phyloP scores from a whole-genome alignment of 306 rosid species.

The Vigna angularis region DNA sequence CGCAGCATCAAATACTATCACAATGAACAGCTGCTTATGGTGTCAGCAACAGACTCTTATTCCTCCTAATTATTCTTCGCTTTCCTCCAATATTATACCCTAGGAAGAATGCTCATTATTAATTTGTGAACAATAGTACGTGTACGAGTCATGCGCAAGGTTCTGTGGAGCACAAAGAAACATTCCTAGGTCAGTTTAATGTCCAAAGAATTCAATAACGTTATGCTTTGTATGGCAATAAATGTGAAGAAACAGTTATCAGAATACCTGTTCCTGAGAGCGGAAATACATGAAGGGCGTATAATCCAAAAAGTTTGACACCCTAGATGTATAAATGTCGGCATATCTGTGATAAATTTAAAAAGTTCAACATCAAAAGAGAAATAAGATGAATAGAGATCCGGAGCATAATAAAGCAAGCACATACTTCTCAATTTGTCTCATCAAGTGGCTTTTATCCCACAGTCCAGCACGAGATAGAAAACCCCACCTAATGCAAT shows the following conservation, averaged over 20 bases:
- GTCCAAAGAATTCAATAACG: background rate
- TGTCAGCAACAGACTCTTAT: slow-evolving; percentile 44
- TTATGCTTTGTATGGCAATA: background rate
- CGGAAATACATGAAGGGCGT: slow-evolving; percentile 98
- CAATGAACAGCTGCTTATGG: slow-evolving; percentile 36
- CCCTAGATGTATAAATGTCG: slow-evolving; percentile 97
- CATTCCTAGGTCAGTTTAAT: slow-evolving; percentile 32
- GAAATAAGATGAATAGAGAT: slow-evolving; percentile 14
- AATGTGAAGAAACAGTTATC: slow-evolving; percentile 12
- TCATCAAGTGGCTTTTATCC: slow-evolving; percentile 99
- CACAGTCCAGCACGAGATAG: slow-evolving; percentile 95
- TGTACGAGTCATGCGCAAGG: slow-evolving; percentile 89
- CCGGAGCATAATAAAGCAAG: slow-evolving; percentile 30
- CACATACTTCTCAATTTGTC: slow-evolving; percentile 95
- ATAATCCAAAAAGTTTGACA: slow-evolving; percentile 85
- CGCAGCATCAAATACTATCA: slow-evolving; percentile 29
- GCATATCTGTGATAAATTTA: slow-evolving; percentile 73
- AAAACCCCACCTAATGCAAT: slow-evolving; percentile 88
- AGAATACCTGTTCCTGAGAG: slow-evolving; percentile 91
- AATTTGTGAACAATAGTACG: slow-evolving; percentile 49
- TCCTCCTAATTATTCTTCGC: slow-evolving; percentile 29
- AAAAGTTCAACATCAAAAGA: slow-evolving; percentile 22
- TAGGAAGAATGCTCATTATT: slow-evolving; percentile 45
- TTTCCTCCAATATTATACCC: background rate
- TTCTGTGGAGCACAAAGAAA: slow-evolving; percentile 61